phyloP scores from a whole-genome alignment of 306 rosid species.

The Cajanus cajan region DNA sequence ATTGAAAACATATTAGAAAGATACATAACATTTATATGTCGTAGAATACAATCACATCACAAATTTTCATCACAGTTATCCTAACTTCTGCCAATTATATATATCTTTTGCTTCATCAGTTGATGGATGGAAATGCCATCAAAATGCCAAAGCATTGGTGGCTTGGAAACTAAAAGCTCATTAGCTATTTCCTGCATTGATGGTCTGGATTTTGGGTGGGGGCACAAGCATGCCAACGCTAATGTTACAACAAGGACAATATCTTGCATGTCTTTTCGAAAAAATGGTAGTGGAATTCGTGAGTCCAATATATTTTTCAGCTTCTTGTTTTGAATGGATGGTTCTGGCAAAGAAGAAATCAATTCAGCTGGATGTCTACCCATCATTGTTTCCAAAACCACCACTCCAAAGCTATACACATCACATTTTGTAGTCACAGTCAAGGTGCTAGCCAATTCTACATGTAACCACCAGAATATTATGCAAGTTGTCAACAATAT shows the following conservation, averaged over 20 bases:
- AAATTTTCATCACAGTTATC: background rate
- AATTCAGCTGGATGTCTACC: conserved; percentile 24
- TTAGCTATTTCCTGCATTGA: conserved; percentile 18
- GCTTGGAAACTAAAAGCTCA: background rate
- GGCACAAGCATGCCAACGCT: conserved; percentile 14
- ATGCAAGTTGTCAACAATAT: background rate
- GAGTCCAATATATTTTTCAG: conserved; percentile 10
- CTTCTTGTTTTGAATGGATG: background rate
- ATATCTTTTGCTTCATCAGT: background rate
- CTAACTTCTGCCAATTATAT: background rate
- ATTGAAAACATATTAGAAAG: background rate
- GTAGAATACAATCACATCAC: background rate
- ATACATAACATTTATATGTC: background rate
- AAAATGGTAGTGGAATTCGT: background rate
- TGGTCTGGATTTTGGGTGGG: background rate
- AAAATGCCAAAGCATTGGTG: background rate
- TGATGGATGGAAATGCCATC: background rate
- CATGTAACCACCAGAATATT: background rate
- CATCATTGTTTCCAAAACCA: conserved; percentile 26
- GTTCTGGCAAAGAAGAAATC: background rate
- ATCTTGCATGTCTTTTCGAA: conserved; percentile 20
- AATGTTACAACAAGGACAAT: background rate
- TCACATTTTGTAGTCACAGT: conserved; percentile 22
- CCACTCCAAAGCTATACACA: conserved; percentile 30
- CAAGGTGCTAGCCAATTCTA: conserved; percentile 23